Conservation (phyloP, 257 asterid genomes). For the Agastache rugosa region DNA sequence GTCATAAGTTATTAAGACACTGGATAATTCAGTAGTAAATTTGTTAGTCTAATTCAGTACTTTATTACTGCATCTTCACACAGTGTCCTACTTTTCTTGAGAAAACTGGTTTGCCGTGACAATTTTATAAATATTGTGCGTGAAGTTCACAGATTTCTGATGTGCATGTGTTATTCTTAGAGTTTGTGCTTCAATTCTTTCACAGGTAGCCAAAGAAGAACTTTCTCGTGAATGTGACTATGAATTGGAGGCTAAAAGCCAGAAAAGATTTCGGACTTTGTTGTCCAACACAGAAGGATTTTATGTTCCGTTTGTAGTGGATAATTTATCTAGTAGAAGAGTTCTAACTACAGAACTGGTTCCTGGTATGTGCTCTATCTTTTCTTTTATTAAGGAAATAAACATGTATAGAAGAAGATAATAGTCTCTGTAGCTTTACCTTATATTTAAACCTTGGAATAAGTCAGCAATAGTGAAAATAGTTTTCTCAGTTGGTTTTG, state of each 20-base stretch:
- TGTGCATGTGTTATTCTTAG: slow-evolving; percentile 29
- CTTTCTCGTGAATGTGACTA: slow-evolving; percentile 93
- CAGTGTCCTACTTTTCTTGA: slow-evolving; percentile 1
- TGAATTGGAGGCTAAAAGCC: slow-evolving; percentile 82
- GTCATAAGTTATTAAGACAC: neutral
- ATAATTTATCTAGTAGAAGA: slow-evolving; percentile 76
- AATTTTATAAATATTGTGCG: slow-evolving; percentile 17
- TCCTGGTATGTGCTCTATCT: slow-evolving; percentile 62
- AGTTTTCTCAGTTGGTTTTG: neutral
- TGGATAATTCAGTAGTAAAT: neutral
- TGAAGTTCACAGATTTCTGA: slow-evolving; percentile 12
- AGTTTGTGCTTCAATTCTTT: slow-evolving; percentile 30
- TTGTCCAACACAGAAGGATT: slow-evolving; percentile 61
- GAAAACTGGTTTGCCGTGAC: slow-evolving; percentile 21
- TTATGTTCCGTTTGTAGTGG: slow-evolving; percentile 87
- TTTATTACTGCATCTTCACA: slow-evolving; percentile 4
- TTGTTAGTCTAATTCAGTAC: too few relatives aligned
- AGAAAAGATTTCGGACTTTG: slow-evolving; percentile 74
- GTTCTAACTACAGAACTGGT: slow-evolving; percentile 91
- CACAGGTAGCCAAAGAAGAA: slow-evolving; percentile 94
- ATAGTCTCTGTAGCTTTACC: slow-evolving; percentile 2
- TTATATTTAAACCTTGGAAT: slow-evolving; percentile 27
- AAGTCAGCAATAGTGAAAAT: neutral
- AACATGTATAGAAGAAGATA: slow-evolving; percentile 10
- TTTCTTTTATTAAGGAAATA: slow-evolving; percentile 11